Evolutionary conservation across 2,329 filamentous ascomycete genomes (phyloP).

Genomic region (Botrytis deweyae): DNA sequence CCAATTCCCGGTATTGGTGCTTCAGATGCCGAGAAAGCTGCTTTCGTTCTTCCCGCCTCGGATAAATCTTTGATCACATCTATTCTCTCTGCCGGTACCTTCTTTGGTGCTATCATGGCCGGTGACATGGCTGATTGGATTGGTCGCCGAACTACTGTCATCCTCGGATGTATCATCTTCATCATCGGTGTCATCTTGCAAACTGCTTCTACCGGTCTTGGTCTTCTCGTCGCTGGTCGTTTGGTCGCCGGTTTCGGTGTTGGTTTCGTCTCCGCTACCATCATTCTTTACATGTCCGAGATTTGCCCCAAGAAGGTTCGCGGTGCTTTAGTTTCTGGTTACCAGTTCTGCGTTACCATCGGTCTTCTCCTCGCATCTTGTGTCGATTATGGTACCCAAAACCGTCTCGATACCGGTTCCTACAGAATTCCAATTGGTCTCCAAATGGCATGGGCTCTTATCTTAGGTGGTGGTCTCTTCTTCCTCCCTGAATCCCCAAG

Average conservation of each 20-base stretch:
- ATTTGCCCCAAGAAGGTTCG: constrained; percentile 68
- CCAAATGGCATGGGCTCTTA: constrained; percentile 77
- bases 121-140: constrained; percentile 74
- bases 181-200: constrained; percentile 64
- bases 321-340: constrained; percentile 76
- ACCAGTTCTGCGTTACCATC: constrained; percentile 81
- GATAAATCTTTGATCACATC: constrained; percentile 61
- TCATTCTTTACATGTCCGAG: constrained; percentile 75
- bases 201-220: constrained; percentile 54
- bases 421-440: constrained; percentile 81
- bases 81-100: constrained; percentile 75
- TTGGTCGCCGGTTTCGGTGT: constrained; percentile 75
- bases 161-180: constrained; percentile 63
- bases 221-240: constrained; percentile 57
- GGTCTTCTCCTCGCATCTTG: constrained; percentile 73
- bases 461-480: constrained; percentile 70
- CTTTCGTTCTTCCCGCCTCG: constrained; percentile 44
- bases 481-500: constrained; percentile 82
- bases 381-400: constrained; percentile 70
- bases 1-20: constrained; percentile 28
- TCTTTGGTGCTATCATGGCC: constrained; percentile 75
- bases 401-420: constrained; percentile 59
- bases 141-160: constrained; percentile 71
- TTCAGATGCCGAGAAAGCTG: constrained; percentile 20
- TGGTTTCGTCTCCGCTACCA: constrained; percentile 76